Evolutionary conservation across 345 rosid genomes (phyloP), one percentile per base, ranked within the genome.

Genomic region (Geranium rotundifolium): DNA sequence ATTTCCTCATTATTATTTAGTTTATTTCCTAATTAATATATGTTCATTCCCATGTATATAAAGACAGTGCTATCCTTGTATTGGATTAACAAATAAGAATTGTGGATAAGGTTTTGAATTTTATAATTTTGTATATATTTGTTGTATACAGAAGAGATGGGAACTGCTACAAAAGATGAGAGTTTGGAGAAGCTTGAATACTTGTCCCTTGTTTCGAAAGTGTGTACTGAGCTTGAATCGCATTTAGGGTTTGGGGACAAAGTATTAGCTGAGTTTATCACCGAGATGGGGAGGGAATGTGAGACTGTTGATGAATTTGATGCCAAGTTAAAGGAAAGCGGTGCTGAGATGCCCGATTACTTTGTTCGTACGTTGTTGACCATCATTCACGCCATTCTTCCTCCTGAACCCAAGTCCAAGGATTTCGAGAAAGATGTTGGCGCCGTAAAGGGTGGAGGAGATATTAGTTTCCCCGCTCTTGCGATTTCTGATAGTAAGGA

Each of bases 291-390:
- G 31, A 80, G 78, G 7, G 61, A 62, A 19, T 84, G 90, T 34
- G 78, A 73, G 60, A 76, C 88, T 2, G 88, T 84, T 3, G 95
- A 84, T 12, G 90, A 87, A 55, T 88, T 92, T 65, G 90, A 89
- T 64, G 55, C 77, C 61, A 80, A 79, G 72, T 70, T 92, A 56
- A 90, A 87, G 82, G 75, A 81, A 30, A 76, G 75, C 29, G 97
- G 91, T 0, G 96, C 95, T 1, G 95, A 89, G 67, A 75, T 92
- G 83, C 96, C 98, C 0, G 98, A 92, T 71, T 92, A 87, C 70
- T 86, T 92, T 65, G 96, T 87, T 1, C 85, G 85, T 0, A 89
- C 97, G 0, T 77, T 92, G 27, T 71, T 89, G 14, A 84, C 84
- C 6, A 84, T 84, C 17, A 92, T 92, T 68, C 98, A 86, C 65